Evolutionary conservation across 495 filamentous ascomycete species (phyloP), one percentile per base, ranked within the genome.

Genomic region (Penicillium subrubescens): DNA sequence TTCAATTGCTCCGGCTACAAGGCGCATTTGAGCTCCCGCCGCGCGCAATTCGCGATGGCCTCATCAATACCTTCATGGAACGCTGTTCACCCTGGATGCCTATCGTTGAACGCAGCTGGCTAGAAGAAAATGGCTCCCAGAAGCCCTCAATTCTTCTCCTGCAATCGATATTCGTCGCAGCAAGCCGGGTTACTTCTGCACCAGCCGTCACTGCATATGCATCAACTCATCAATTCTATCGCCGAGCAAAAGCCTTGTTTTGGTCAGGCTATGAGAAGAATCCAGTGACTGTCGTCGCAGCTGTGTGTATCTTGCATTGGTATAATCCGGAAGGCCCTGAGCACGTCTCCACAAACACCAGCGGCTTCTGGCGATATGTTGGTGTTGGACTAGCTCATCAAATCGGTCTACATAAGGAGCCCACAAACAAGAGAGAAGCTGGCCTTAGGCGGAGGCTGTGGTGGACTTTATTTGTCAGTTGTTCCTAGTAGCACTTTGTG

Each of bases 381-480:
- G 71, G 65, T 3, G 68, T 71, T 5, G 66, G 68, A 2, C 46
- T 73, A 34, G 71, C 71, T 31, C 68, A 73, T 53, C 71, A 73
- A 34, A 67, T 73, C 59, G 71, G 71, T 10, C 50, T 73, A 41
- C 69, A 73, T 11, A 73, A 71, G 41, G 69, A 73, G 35, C 69
- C 71, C 3, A 51, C 39, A 21, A 63, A 58, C 25, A 54, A 51
- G 25, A 52, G 57, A 33, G 67, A 71, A 46, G 67, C 63, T 23
- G 23, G 58, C 15, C 25, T 71, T 14, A 69, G 71, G 46, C 66
- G 69, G 4, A 64, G 69, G 34, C 69, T 72, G 14, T 73, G 69
- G 71, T 73, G 71, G 71, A 72, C 69, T 48, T 54, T 71, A 53
- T 71, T 67, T 60, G 71, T 73, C 60, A 60, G 71, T 64, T 37